Conservation (phyloP, 2,329 filamentous ascomycete species). For the Verticillium dahliae region DNA sequence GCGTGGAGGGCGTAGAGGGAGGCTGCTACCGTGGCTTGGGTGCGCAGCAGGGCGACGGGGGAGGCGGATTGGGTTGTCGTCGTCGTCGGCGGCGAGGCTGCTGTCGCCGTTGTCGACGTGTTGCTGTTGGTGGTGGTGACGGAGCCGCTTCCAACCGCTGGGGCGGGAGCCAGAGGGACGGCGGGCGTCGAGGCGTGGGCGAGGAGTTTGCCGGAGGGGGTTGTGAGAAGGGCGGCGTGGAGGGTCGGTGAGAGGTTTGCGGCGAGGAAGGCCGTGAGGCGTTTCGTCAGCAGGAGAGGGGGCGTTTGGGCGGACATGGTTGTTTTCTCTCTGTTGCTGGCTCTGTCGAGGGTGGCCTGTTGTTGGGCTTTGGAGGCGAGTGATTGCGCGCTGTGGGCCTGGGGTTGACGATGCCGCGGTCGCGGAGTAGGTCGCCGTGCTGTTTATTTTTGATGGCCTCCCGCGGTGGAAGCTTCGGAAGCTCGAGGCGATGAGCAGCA, state of each 20-base stretch:
- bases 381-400: neutral
- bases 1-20: conserved; percentile 55
- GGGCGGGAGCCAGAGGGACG: neutral
- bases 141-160: neutral
- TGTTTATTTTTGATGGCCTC: no score
- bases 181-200: conserved; percentile 49
- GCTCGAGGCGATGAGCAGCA: neutral
- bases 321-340: neutral
- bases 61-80: neutral
- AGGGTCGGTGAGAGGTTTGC: conserved; percentile 50
- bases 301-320: conserved; percentile 37
- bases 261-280: conserved; percentile 55
- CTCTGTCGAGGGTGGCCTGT: neutral
- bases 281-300: conserved; percentile 58
- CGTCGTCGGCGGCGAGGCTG: no score
- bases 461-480: neutral
- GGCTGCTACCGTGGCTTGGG: conserved; percentile 57
- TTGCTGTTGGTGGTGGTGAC: neutral
- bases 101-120: neutral
- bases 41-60: conserved; percentile 52
- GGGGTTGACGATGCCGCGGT: neutral
- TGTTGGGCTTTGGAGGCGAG: neutral
- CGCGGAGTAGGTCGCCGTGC: no score
- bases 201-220: conserved; percentile 55
- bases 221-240: conserved; percentile 54